Evolutionary conservation across 495 filamentous ascomycete species (phyloP), one percentile per base, ranked within the genome.

Genomic region (Hypoxylon fuscum): DNA sequence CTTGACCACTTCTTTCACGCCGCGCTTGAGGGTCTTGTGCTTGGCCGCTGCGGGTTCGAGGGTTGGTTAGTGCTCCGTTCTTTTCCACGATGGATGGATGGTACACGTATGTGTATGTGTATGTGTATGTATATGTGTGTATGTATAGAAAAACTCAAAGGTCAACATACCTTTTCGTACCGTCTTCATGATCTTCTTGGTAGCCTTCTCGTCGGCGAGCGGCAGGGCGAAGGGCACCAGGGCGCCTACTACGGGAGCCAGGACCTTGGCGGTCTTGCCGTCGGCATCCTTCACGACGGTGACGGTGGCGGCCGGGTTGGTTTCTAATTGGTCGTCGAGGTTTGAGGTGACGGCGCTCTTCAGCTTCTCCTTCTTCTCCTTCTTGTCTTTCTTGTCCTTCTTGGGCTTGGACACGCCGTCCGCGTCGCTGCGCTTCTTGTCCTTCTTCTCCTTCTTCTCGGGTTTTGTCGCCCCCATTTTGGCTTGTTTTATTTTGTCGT

Each of bases 1-100:
- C 81, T 99, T 99, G 79, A 97, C 91, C 72, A 95, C 92, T 79
- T 99, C 95, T 79, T 98, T 98, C 37, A 98, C 94, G 77, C 95
- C 95, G 70, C 96, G 93, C 78, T 94, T 92, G 76, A 99, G 89
- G 55, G 89, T 87, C 79, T 93, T 95, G 79, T 90, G 85, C 78
- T 96, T 96, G 57, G 92, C 91, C 47, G 92, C 94, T 98, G 73
- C n/a, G n/a, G n/a, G n/a, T 41, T 64, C 12, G 15, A 17, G 44
- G 23, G 32, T 43, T 3, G 11, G 55, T 74, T 64, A 72, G 72
- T 20, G 29, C 5, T 58, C 17, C 5, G 9, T 3, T 23, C 1
- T 9, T 55, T 7, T 63, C 23, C 23, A 20, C 23, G 37, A 27
- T 20, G 47, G 18, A 40, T 32, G 43, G 27, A 17, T 21, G 34